These are phyloP conservation scores for Aspergillus sp. DNA, from an alignment of 2,329 filamentous ascomycete genomes.

Conservation along the genomic window DNA sequence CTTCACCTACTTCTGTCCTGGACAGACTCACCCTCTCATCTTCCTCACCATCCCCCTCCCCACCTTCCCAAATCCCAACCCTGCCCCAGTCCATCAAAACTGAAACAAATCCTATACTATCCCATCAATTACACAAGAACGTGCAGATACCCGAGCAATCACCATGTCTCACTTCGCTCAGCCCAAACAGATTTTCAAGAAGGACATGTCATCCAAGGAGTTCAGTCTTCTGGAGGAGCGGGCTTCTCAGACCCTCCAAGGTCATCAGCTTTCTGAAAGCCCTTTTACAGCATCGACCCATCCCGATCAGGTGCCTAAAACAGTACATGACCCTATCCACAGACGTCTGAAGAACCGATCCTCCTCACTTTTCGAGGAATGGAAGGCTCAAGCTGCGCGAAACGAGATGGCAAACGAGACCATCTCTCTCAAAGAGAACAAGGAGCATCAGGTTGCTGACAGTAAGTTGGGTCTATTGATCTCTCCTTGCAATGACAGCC, in stretches of 20 bases:
- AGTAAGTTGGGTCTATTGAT: neutral
- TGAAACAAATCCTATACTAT: neutral
- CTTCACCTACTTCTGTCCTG: too few species aligned
- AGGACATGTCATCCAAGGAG: constrained; percentile 11
- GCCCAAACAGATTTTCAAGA: constrained; percentile 12
- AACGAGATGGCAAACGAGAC: neutral
- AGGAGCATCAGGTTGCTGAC: neutral
- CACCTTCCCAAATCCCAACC: too few species aligned
- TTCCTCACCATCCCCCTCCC: too few species aligned
- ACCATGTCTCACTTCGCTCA: constrained; percentile 1
- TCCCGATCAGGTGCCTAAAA: neutral
- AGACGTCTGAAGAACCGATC: constrained; percentile 6
- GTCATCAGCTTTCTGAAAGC: constrained; percentile 2
- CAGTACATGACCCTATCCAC: neutral
- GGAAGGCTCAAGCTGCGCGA: constrained; percentile 14
- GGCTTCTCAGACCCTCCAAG: constrained; percentile 11
- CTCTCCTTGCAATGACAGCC: neutral
- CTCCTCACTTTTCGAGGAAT: constrained; percentile 18
- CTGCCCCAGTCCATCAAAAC: too few species aligned
- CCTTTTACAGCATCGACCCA: neutral
- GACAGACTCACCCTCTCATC: too few species aligned
- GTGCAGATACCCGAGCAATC: neutral
- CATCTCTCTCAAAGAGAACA: neutral
- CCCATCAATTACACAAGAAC: neutral
- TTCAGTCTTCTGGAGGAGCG: constrained; percentile 15